Conservation (phyloP, 176 grass and related monocot species). For the Panicum miliaceum region DNA sequence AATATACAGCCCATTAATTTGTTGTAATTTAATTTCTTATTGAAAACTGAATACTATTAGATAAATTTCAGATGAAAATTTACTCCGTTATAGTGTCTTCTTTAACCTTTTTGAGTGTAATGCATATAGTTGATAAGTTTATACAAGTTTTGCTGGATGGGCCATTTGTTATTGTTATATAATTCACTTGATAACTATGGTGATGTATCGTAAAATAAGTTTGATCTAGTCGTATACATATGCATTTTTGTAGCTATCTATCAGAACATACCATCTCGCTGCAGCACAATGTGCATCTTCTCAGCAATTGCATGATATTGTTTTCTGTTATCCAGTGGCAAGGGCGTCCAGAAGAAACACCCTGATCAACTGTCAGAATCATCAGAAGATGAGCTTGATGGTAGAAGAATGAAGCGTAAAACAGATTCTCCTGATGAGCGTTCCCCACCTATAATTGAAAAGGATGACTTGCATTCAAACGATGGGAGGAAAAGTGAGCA, state of each 20-base stretch:
- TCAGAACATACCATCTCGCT: not conserved
- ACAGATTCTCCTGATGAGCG: slow-evolving; percentile 16
- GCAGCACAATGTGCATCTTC: slow-evolving; percentile 6
- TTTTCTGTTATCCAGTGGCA: slow-evolving; percentile 50
- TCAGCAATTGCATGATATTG: slow-evolving; percentile 27
- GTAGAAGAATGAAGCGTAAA: slow-evolving; percentile 32
- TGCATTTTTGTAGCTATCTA: not conserved
- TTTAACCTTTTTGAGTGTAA: slow-evolving; percentile 6
- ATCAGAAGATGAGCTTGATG: slow-evolving; percentile 50
- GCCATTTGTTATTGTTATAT: slow-evolving; percentile 6
- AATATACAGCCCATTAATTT: not conserved
- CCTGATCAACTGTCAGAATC: slow-evolving; percentile 40
- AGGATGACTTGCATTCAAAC: slow-evolving; percentile 7
- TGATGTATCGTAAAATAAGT: not conserved
- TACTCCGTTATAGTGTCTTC: not conserved
- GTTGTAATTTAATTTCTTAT: not conserved
- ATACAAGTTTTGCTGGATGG: not conserved
- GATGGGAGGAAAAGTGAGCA: slow-evolving; percentile 28
- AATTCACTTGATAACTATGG: not conserved
- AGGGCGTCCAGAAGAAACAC: slow-evolving; percentile 41
- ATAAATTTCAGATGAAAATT: not conserved
- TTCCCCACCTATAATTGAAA: slow-evolving; percentile 34
- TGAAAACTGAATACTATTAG: slow-evolving; percentile 3
- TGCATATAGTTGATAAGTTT: not conserved
- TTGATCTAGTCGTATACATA: not conserved